Evolutionary conservation across 78 protist genomes (phyloP), one percentile per base, ranked within the genome.

Genomic region (Goniomonas avonlea): DNA sequence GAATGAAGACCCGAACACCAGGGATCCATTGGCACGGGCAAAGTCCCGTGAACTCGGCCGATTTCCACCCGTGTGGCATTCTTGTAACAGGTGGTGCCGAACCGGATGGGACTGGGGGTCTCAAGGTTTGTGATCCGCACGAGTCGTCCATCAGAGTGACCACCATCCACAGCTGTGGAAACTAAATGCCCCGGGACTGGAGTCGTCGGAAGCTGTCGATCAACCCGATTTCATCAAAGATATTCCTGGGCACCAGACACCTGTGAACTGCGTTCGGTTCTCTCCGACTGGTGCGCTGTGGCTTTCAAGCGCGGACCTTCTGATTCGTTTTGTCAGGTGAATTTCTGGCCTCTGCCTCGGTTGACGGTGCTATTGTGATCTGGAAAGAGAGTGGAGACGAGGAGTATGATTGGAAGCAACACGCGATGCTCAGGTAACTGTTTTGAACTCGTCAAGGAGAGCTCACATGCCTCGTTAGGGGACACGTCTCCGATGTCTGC

Each of bases 191-290:
- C 17, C 2, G 58, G 3, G 23, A 2, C 2, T 5, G 3, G 58
- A 2, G 5, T 23, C 58, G 58, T 5, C 23, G 58, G 3, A 23
- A 20, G 17, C 32, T 23, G 3, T 5, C 37, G 21, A 56, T 3
- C 25, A 56, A 23, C 11, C 65, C 37, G 25, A 21, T 20, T 56
- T 56, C 55, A 35, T 65, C 0, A 48, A 38, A 18, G 41, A n/a
- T 3, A 78, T 83, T 21, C 2, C 29, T 15, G 68, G 73, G 2
- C 87, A 83, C 53, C 13, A 47, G 21, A 27, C 8, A 27, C 7
- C 85, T 0, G 89, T 85, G 39, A 85, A 85, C 81, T 60, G 9
- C 34, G 82, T 85, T 13, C 84, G 89, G 27, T 85, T 80, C 60
- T 38, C 73, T 5, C 89, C 89, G 8, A 35, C 21, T 25, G 74